phyloP scores from a whole-genome alignment of 192 early-diverging fungal species.

The Coemansia sp. region DNA sequence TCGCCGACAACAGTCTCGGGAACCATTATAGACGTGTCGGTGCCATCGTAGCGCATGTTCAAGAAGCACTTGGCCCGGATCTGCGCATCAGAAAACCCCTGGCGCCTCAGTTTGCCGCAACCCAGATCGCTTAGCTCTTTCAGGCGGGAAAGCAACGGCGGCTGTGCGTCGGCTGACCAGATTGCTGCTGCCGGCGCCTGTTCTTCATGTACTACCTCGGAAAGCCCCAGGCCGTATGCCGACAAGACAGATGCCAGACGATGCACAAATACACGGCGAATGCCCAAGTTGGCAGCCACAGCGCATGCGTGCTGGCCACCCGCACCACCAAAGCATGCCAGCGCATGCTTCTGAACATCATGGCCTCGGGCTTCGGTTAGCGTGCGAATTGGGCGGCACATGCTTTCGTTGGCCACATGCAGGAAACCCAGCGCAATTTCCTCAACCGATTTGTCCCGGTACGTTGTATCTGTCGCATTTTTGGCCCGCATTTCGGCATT shows the following conservation, averaged over 20 bases:
- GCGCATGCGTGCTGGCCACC: slow-evolving; percentile 97
- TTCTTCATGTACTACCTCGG: slow-evolving; percentile 90
- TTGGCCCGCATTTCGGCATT: slow-evolving; percentile 55
- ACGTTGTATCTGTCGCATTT: slow-evolving; percentile 15
- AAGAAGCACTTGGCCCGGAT: slow-evolving; percentile 70
- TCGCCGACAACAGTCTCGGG: slow-evolving; percentile 58
- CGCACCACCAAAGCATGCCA: slow-evolving; percentile 94
- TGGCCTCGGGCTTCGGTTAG: slow-evolving; percentile 92
- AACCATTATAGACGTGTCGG: slow-evolving; percentile 91
- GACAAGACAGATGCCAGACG: slow-evolving; percentile 89
- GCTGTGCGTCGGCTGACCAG: slow-evolving; percentile 42
- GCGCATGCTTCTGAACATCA: slow-evolving; percentile 75
- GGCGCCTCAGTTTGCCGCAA: slow-evolving; percentile 52
- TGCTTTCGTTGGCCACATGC: slow-evolving; percentile 93
- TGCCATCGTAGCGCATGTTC: slow-evolving; percentile 91
- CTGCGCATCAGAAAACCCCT: slow-evolving; percentile 64
- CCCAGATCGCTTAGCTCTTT: slow-evolving; percentile 50
- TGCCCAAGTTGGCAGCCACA: slow-evolving; percentile 84
- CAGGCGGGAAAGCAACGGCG: slow-evolving; percentile 56
- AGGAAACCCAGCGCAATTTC: slow-evolving; percentile 94
- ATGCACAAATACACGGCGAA: slow-evolving; percentile 83
- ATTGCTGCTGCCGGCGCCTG: slow-evolving; percentile 74
- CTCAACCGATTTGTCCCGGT: slow-evolving; percentile 64
- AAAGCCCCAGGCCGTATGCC: slow-evolving; percentile 85
- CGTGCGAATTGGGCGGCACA: slow-evolving; percentile 92